These are phyloP conservation scores for Corchorus capsularis DNA, from an alignment of 345 rosid species.

Conservation along the genomic window DNA sequence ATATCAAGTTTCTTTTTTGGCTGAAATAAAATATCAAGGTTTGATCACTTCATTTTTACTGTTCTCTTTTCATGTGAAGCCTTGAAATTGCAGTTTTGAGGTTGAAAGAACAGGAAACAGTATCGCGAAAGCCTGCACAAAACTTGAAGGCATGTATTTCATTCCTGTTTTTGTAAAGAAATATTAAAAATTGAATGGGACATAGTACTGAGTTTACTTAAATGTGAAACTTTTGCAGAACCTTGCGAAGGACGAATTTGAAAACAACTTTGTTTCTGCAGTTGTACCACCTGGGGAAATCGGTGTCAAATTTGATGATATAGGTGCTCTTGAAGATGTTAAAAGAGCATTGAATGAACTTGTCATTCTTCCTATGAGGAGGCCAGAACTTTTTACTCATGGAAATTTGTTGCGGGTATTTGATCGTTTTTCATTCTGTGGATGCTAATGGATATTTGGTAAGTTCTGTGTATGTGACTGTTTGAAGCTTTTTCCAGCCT, in stretches of 20 bases:
- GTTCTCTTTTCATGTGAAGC: constrained; percentile 51
- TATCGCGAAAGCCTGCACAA: constrained; percentile 64
- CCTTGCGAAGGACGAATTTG: constrained; percentile 90
- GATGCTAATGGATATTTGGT: not conserved
- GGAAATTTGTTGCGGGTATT: constrained; percentile 93
- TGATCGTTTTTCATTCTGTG: constrained; percentile 19
- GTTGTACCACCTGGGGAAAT: constrained; percentile 94
- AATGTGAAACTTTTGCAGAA: constrained; percentile 45
- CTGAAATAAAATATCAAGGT: not conserved
- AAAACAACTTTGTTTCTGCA: constrained; percentile 83
- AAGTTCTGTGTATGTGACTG: constrained; percentile 15
- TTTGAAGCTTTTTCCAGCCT: constrained; percentile 53
- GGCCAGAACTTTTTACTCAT: constrained; percentile 88
- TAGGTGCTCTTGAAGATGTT: constrained; percentile 98
- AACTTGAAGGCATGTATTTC: constrained; percentile 40
- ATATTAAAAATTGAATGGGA: not conserved
- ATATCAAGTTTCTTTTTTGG: not conserved
- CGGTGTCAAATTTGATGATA: constrained; percentile 88
- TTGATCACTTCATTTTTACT: constrained; percentile 25
- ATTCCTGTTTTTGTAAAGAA: not conserved
- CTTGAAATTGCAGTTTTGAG: constrained; percentile 81
- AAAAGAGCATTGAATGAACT: constrained; percentile 91
- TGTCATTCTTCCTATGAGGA: constrained; percentile 98
- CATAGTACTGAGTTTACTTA: constrained; percentile 15
- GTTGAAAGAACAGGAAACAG: constrained; percentile 77